Conservation (phyloP, 148 eudicot genomes). For the Arbutus unedo region DNA sequence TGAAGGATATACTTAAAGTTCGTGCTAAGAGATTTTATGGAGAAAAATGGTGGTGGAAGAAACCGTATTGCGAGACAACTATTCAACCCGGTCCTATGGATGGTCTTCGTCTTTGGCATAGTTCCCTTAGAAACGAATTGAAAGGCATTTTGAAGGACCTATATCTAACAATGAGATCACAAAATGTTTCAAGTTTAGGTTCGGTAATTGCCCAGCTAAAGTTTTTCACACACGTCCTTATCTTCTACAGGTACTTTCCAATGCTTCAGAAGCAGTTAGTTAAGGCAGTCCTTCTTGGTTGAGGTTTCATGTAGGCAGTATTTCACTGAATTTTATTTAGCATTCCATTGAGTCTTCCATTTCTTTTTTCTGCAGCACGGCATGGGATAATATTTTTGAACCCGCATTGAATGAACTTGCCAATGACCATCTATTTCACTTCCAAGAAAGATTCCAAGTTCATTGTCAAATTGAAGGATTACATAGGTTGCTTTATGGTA, state of each 20-base stretch:
- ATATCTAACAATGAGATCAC: slow-evolving; percentile 40
- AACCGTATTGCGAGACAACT: slow-evolving; percentile 18
- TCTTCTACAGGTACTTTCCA: slow-evolving; percentile 61
- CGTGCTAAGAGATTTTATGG: slow-evolving; percentile 24
- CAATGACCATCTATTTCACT: slow-evolving; percentile 25
- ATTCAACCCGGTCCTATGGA: slow-evolving; percentile 34
- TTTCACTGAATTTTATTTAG: background rate
- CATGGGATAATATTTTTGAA: slow-evolving; percentile 54
- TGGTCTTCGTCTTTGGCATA: slow-evolving; percentile 63
- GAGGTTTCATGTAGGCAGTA: background rate
- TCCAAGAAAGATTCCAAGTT: slow-evolving; percentile 32
- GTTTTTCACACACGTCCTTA: slow-evolving; percentile 63
- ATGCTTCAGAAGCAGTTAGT: background rate
- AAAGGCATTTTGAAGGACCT: slow-evolving; percentile 50
- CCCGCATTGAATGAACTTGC: slow-evolving; percentile 43
- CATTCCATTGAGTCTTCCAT: background rate
- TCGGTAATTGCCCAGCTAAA: slow-evolving; percentile 49
- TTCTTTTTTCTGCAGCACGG: slow-evolving; percentile 46
- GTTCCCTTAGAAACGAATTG: slow-evolving; percentile 53
- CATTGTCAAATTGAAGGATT: slow-evolving; percentile 56
- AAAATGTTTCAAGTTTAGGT: slow-evolving; percentile 33
- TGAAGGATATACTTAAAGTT: slow-evolving; percentile 25
- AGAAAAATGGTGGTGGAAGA: slow-evolving; percentile 21
- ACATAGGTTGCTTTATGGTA: slow-evolving; percentile 44
- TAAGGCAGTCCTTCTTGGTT: slow-evolving; percentile 8